phyloP scores from a whole-genome alignment of 495 filamentous ascomycete species.

The Neurospora africana region DNA sequence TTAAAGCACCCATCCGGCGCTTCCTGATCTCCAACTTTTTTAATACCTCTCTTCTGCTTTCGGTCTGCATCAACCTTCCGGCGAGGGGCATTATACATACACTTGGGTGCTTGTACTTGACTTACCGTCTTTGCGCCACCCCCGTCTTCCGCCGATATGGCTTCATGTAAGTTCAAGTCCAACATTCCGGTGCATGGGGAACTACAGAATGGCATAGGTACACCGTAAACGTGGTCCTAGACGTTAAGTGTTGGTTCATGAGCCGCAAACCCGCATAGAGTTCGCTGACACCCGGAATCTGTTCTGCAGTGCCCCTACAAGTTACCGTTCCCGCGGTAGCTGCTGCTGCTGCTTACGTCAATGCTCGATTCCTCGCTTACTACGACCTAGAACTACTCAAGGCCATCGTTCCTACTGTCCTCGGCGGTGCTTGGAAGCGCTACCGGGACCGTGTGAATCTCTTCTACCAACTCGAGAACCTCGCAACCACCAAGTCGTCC shows the following conservation, averaged over 20 bases:
- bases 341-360: slow-evolving; percentile 67
- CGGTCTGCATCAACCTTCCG: not conserved
- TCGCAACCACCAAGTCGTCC: slow-evolving; percentile 48
- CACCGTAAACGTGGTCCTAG: not conserved
- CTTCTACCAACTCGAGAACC: slow-evolving; percentile 71
- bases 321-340: slow-evolving; percentile 55
- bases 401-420: slow-evolving; percentile 31
- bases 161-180: slow-evolving; percentile 3
- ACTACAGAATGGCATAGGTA: not conserved
- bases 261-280: not conserved
- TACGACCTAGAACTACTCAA: slow-evolving; percentile 54
- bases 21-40: not conserved
- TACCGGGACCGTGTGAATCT: slow-evolving; percentile 53
- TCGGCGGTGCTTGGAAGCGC: slow-evolving; percentile 34
- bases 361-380: slow-evolving; percentile 57
- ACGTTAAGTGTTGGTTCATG: not conserved
- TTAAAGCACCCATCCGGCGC: not conserved
- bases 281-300: not conserved
- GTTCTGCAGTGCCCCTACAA: slow-evolving; percentile 23
- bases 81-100: not conserved
- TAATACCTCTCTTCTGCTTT: not conserved
- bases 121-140: not conserved
- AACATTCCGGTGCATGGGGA: not conserved
- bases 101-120: not conserved
- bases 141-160: slow-evolving; percentile 1